phyloP scores from a whole-genome alignment of 2,329 filamentous ascomycete species.

The Hypomyces perniciosus region DNA sequence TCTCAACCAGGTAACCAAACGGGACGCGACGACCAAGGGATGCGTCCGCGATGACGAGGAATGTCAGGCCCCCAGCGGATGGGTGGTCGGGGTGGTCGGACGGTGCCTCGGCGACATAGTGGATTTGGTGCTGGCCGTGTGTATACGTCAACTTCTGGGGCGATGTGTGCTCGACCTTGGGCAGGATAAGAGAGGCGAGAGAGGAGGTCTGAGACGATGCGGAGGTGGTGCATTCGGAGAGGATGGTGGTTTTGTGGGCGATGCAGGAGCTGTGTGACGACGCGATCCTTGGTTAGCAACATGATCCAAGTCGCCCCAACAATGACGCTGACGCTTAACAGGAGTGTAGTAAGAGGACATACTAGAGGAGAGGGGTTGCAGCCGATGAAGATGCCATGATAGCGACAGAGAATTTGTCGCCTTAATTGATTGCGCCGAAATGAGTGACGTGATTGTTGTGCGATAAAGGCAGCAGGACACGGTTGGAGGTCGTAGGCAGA shows the following conservation, averaged over 20 bases:
- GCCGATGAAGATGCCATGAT: constrained; percentile 67
- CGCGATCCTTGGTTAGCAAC: constrained; percentile 1
- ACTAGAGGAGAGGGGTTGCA: constrained; percentile 69
- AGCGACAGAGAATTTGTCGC: constrained; percentile 3
- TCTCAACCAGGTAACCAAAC: constrained; percentile 86
- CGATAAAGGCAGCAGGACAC: not conserved
- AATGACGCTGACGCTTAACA: not conserved
- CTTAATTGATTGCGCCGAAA: not conserved
- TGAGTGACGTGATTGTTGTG: not conserved
- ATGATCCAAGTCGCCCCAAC: not conserved
- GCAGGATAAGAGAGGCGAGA: constrained; percentile 88
- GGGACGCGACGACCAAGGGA: constrained; percentile 80
- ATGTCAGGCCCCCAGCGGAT: constrained; percentile 77
- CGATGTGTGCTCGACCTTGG: constrained; percentile 77
- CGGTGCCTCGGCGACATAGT: constrained; percentile 86
- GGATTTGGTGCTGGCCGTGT: constrained; percentile 85
- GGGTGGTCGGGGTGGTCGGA: constrained; percentile 53
- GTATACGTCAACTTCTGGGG: constrained; percentile 92
- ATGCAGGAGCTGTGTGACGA: constrained; percentile 68
- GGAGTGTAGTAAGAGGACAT: constrained; percentile 27
- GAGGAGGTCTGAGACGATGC: constrained; percentile 77
- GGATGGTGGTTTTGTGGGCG: constrained; percentile 86
- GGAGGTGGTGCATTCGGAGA: constrained; percentile 85
- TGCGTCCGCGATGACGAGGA: constrained; percentile 80
- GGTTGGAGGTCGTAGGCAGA: not conserved